phyloP scores from a whole-genome alignment of 306 rosid species.

The Herpetospermum pedunculosum region DNA sequence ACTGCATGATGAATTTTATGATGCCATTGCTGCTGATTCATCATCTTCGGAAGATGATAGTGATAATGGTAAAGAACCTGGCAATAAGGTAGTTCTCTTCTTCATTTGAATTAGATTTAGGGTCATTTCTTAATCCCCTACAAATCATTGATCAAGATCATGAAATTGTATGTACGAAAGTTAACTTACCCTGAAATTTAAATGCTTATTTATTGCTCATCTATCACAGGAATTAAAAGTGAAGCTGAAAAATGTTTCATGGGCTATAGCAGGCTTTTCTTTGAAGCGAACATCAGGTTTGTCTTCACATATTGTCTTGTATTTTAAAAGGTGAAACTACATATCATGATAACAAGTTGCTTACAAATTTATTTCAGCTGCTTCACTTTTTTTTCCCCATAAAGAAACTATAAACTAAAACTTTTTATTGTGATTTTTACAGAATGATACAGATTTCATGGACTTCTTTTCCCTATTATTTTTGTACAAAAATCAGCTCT shows the following conservation, averaged over 20 bases:
- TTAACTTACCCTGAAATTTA: not conserved
- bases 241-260: slow-evolving; percentile 44
- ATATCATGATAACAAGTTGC: not conserved
- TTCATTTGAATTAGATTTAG: not conserved
- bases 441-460: not conserved
- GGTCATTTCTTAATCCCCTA: not conserved
- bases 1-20: slow-evolving; percentile 76
- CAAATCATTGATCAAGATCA: not conserved
- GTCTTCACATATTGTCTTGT: not conserved
- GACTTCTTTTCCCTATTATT: not conserved
- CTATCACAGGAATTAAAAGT: slow-evolving; percentile 29
- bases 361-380: not conserved
- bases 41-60: slow-evolving; percentile 35
- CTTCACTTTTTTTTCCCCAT: not conserved
- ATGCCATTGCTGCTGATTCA: slow-evolving; percentile 64
- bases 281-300: slow-evolving; percentile 27
- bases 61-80: slow-evolving; percentile 14
- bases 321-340: not conserved
- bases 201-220: slow-evolving; percentile 12
- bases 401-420: not conserved
- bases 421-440: not conserved
- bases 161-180: not conserved
- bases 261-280: slow-evolving; percentile 33
- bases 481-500: not conserved
- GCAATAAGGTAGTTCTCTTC: slow-evolving; percentile 22